Percentiles rank a stretch among this genome's conserved stretches.
Evolutionary conservation across 805 yeast species (phyloP).

Genomic region (Ogataea haglerorum): DNA sequence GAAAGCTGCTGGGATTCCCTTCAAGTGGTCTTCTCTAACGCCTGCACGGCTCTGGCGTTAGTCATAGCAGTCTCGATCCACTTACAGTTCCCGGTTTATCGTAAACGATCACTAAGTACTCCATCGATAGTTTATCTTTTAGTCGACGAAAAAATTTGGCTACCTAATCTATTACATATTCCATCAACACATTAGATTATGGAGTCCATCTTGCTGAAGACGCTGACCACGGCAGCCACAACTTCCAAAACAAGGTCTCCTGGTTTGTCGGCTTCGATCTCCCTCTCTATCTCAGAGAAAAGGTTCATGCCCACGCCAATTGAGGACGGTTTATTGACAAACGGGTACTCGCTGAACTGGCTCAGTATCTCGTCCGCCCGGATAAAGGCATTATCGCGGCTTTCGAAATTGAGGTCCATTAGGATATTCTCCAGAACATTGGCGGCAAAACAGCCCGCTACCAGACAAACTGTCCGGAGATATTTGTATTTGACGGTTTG

Average conservation of each 20-base stretch:
- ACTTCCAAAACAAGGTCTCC: conserved; percentile 76
- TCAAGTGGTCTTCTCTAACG: conserved; percentile 52
- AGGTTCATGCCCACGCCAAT: conserved; percentile 73
- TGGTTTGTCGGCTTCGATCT: conserved; percentile 47
- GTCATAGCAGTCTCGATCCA: neutral
- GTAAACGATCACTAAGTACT: conserved; percentile 65
- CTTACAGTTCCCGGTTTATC: conserved; percentile 58
- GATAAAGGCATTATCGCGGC: conserved; percentile 86
- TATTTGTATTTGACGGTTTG: conserved; percentile 61
- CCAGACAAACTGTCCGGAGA: conserved; percentile 76
- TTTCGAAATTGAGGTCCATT: conserved; percentile 72
- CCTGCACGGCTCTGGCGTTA: conserved; percentile 44
- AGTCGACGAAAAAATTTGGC: conserved; percentile 5
- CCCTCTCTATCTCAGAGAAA: conserved; percentile 44
- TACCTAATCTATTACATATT: conserved; percentile 10
- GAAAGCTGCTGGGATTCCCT: conserved; percentile 42
- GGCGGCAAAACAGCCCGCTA: conserved; percentile 91
- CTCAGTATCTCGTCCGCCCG: conserved; percentile 89
- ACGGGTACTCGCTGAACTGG: conserved; percentile 85
- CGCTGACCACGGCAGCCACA: conserved; percentile 87
- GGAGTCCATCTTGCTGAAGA: conserved; percentile 90
- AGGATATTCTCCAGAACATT: conserved; percentile 91
- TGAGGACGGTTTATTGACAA: conserved; percentile 50
- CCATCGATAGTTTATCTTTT: conserved; percentile 31
- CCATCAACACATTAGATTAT: conserved; percentile 45